Conservation (phyloP, 1,284 basidiomycete genomes). For the Phellinidium pouzarii region DNA sequence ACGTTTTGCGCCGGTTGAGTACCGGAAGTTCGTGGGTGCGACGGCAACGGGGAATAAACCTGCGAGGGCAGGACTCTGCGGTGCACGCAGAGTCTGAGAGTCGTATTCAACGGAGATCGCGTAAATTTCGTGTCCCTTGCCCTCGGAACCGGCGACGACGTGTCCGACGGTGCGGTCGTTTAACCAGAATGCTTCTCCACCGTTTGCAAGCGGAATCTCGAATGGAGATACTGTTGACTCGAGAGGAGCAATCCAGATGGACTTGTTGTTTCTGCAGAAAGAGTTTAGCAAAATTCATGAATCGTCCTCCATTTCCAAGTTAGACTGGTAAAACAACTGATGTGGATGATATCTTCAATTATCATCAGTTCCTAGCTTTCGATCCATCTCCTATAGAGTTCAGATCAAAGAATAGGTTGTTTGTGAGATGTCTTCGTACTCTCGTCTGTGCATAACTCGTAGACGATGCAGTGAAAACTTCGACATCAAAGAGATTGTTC, state of each 20-base stretch:
- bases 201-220: constrained; percentile 33
- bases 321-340: not conserved
- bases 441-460: too few relatives aligned
- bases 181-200: constrained; percentile 70
- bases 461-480: too few relatives aligned
- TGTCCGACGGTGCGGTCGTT: constrained; percentile 60
- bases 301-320: too few relatives aligned
- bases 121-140: constrained; percentile 48
- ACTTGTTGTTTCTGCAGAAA: constrained; percentile 54
- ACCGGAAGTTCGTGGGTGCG: constrained; percentile 64
- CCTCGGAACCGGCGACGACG: constrained; percentile 43
- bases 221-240: constrained; percentile 42
- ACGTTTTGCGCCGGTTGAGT: constrained; percentile 37
- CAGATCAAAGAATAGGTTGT: too few relatives aligned
- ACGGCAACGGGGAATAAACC: constrained; percentile 56
- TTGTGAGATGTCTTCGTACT: too few relatives aligned
- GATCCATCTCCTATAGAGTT: too few relatives aligned
- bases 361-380: too few relatives aligned
- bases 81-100: constrained; percentile 25
- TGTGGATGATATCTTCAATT: not conserved
- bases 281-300: not conserved
- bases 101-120: constrained; percentile 45
- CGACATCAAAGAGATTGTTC: too few relatives aligned
- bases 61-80: constrained; percentile 33
- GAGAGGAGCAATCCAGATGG: constrained; percentile 55